phyloP scores from a whole-genome alignment of 176 grass and related monocot genomes.

The Hsuehochloa calcarea region DNA sequence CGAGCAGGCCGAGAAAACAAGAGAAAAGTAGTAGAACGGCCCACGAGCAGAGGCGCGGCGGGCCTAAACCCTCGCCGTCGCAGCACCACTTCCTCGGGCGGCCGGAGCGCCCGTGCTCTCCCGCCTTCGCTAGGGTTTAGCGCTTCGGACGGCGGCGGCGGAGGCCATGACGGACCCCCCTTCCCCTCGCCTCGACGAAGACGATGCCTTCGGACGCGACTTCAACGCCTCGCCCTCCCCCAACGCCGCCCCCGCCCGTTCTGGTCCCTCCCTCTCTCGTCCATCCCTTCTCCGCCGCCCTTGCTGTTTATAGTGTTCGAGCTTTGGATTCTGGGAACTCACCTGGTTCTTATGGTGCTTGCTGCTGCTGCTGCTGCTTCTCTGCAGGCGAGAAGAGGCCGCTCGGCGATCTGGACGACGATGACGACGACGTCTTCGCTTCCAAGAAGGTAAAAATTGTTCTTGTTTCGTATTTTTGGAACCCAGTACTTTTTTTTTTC shows the following conservation, averaged over 20 bases:
- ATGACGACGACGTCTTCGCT: slow-evolving; percentile 77
- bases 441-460: slow-evolving; percentile 59
- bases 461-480: background rate
- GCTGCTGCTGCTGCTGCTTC: background rate
- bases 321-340: background rate
- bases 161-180: slow-evolving; percentile 14
- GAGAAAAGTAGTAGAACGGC: no score
- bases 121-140: background rate
- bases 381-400: slow-evolving; percentile 65
- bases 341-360: slow-evolving; percentile 9
- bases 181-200: slow-evolving; percentile 22
- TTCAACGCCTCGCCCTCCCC: slow-evolving; percentile 32
- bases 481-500: background rate
- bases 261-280: background rate
- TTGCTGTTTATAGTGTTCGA: background rate
- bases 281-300: background rate
- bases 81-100: background rate
- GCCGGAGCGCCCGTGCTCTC: background rate
- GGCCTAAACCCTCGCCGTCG: background rate
- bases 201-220: slow-evolving; percentile 29
- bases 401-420: slow-evolving; percentile 82
- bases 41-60: background rate
- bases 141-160: background rate
- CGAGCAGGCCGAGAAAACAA: no score
- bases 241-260: slow-evolving; percentile 5